Base-by-base conservation (phyloP, 805 yeast genomes). In the Cyberlindnera nakhonratchasimensis region DNA sequence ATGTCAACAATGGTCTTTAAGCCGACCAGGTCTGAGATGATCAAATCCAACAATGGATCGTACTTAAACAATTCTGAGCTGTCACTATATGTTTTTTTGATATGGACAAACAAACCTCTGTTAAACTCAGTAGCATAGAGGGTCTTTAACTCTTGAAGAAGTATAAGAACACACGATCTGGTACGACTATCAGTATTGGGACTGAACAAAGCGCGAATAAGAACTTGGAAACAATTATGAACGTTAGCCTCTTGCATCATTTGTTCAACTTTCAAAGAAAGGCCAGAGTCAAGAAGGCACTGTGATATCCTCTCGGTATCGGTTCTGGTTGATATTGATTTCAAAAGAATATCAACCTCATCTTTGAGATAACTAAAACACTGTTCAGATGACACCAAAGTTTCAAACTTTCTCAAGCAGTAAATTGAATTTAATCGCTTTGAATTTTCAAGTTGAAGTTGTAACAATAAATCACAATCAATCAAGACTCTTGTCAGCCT, bases 21-120 rank as follows among this genome's bases (percentile, higher is more conserved):
- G 3, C 56, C 49, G 3, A 70, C 47, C 30, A 72, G 58, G 16
- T 65, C 70, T 39, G 68, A 63, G 11, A 65, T 43, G 1, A 73
- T 51, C 32, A 74, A 44, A 22, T 60, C 65, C n/a, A 64, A 42
- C 6, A 71, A 48, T 11, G 72, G 57, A 29, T 61, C 69, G 34
- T 63, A 48, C 40, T 67, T 63, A 19, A 59, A 47, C 3, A 65
- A 61, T 42, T 64, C 67, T 32, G 66, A 68, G 5, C 48, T 39
- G 21, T 48, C 48, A 38, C 37, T 45, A 46, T 37, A 59, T 18
- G 56, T 56, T 53, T 46, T 62, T 51, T 51, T 63, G 43, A 54
- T 55, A 50, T 36, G 59, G 24, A 51, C 57, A 41, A 55, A 53
- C 5, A 57, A 20, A 2, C 41, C 40, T 29, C 57, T 54, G 28